phyloP scores from a whole-genome alignment of 148 eudicot species.

The Silene uniflora region DNA sequence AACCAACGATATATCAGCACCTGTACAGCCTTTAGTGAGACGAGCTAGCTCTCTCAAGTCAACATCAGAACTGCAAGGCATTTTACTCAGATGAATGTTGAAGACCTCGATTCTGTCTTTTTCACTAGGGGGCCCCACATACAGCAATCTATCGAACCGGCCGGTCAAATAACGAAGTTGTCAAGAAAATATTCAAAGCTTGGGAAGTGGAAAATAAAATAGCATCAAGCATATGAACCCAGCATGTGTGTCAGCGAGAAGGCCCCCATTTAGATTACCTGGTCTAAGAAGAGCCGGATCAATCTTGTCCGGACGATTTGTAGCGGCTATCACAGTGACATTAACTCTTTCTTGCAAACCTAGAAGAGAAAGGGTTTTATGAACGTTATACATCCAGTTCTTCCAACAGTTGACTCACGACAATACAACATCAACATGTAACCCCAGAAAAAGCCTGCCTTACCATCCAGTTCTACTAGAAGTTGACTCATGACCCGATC shows the following conservation, averaged over 20 bases:
- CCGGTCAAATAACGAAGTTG: constrained; percentile 40
- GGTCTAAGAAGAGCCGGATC: constrained; percentile 97
- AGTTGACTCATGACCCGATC: constrained; percentile 96
- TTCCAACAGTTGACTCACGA: constrained; percentile 89
- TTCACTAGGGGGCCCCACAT: constrained; percentile 81
- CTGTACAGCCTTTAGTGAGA: constrained; percentile 77
- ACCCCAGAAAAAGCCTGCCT: constrained; percentile 1
- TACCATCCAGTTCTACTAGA: constrained; percentile 93
- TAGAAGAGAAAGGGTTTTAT: constrained; percentile 20
- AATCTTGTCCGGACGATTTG: constrained; percentile 95
- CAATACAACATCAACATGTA: background rate
- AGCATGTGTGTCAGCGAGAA: background rate
- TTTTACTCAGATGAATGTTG: constrained; percentile 60
- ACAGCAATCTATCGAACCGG: constrained; percentile 80
- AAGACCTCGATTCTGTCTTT: constrained; percentile 75
- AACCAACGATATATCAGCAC: constrained; percentile 82
- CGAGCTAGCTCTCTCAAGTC: constrained; percentile 52
- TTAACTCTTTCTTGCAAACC: constrained; percentile 82
- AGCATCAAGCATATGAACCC: background rate
- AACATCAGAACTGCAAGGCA: constrained; percentile 65
- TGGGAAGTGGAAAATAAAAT: constrained; percentile 1
- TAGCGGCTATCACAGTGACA: constrained; percentile 95
- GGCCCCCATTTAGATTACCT: constrained; percentile 40
- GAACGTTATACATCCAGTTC: constrained; percentile 44
- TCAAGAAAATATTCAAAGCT: constrained; percentile 11